Evolutionary conservation across 768 basidiomycete genomes (phyloP).

Genomic region (Chiua virens): DNA sequence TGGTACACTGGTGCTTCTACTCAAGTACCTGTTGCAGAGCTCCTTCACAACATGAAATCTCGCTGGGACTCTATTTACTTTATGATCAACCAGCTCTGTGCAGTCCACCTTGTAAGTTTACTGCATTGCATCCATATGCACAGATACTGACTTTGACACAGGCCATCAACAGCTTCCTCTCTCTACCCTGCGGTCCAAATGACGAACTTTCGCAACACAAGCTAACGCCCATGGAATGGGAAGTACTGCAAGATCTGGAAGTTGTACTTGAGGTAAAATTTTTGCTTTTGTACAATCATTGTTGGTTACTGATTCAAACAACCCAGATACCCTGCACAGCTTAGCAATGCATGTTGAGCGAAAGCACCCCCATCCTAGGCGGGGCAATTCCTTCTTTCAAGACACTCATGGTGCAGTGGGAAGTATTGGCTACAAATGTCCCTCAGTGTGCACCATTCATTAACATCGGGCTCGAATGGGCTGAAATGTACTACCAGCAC

Average conservation of each 20-base stretch:
- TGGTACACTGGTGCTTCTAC: neutral
- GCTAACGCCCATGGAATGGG: neutral
- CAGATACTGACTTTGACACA: neutral
- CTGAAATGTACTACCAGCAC: neutral
- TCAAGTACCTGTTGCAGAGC: neutral
- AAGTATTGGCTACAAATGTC: neutral
- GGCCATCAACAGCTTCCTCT: neutral
- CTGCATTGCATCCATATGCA: neutral
- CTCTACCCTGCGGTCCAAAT: neutral
- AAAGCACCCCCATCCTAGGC: neutral
- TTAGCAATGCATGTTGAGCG: neutral
- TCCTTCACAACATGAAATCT: constrained; percentile 34
- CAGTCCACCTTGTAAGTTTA: neutral
- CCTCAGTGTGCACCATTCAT: neutral
- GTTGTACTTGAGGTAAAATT: neutral
- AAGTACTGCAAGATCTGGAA: neutral
- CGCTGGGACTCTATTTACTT: constrained; percentile 16
- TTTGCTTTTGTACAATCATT: neutral
- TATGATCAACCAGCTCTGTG: constrained; percentile 27
- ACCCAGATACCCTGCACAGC: neutral
- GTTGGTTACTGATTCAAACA: neutral
- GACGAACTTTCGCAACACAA: neutral
- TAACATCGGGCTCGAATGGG: neutral
- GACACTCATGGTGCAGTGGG: neutral
- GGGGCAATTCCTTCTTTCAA: neutral